These are phyloP conservation scores for Aspergillus sp. DNA, from an alignment of 2,329 filamentous ascomycete species.

Conservation along the genomic window DNA sequence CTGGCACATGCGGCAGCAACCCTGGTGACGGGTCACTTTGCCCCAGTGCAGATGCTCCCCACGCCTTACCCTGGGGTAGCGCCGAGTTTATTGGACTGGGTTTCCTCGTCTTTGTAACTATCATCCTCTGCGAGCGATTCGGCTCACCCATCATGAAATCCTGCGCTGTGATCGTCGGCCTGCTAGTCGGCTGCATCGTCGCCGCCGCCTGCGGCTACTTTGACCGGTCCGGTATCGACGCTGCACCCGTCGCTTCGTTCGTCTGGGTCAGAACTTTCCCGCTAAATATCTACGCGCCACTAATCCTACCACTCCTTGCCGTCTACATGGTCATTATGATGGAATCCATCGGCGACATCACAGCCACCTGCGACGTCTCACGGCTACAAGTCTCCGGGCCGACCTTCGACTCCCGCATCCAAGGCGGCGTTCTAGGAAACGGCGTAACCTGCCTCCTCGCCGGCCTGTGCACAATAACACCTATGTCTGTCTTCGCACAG, in stretches of 20 bases:
- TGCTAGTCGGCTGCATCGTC: slow-evolving; percentile 67
- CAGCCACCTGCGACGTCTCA: slow-evolving; percentile 67
- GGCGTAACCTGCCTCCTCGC: slow-evolving; percentile 65
- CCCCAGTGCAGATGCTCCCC: slow-evolving; percentile 58
- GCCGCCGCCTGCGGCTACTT: slow-evolving; percentile 67
- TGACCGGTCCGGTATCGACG: slow-evolving; percentile 57
- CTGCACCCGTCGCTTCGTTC: slow-evolving; percentile 64
- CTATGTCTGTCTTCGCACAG: slow-evolving; percentile 68
- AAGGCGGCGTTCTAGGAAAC: slow-evolving; percentile 67
- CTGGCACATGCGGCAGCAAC: slow-evolving; percentile 46
- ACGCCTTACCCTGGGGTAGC: slow-evolving; percentile 61
- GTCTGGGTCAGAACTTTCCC: slow-evolving; percentile 70
- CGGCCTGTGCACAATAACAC: slow-evolving; percentile 65
- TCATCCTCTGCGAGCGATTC: slow-evolving; percentile 68
- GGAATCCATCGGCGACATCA: slow-evolving; percentile 68
- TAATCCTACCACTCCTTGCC: slow-evolving; percentile 63
- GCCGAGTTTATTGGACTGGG: slow-evolving; percentile 67
- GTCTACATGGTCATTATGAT: slow-evolving; percentile 64
- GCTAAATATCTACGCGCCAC: slow-evolving; percentile 63
- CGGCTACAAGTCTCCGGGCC: slow-evolving; percentile 63
- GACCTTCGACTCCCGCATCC: slow-evolving; percentile 67
- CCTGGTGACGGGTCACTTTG: slow-evolving; percentile 57
- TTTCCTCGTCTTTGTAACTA: slow-evolving; percentile 66
- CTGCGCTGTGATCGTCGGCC: slow-evolving; percentile 63
- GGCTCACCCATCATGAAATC: slow-evolving; percentile 70